Base-by-base conservation (phyloP, 2,329 filamentous ascomycete species). In the Lasiodiplodia gonubiensis region DNA sequence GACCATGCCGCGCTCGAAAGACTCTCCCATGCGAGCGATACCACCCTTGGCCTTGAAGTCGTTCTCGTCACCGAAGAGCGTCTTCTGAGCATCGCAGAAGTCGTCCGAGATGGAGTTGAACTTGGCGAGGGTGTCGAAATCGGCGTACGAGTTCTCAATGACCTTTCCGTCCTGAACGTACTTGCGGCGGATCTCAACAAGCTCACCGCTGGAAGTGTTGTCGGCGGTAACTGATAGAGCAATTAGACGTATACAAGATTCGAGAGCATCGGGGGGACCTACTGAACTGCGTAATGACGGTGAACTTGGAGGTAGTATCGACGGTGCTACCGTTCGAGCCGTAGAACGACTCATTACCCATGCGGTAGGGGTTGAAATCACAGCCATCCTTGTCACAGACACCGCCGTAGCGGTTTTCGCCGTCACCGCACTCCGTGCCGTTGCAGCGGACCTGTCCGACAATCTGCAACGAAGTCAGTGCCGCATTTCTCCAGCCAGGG, bases 311-410 rank as follows among this genome's bases (percentile, higher is more conserved):
- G 69, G 69, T 77, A 54, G 80, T 82, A 72, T 82, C 78, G 67
- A 82, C 75, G 42, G 74, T 80, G 75, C 81, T 82, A 70, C 83
- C 82, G 54, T 59, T 42, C 0, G 83, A 79, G 64, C 89, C 89
- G 80, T 87, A 91, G 82, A 90, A 91, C 76, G 79, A 80, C 68
- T 81, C 81, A 79, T 88, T 84, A 69, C 89, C 89, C 82, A 87
- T 83, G 75, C 89, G 88, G 85, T 86, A 91, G 70, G 72, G 73
- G 76, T 79, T 79, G 76, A 74, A 90, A 77, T 90, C 89, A 73
- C 89, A 91, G 49, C 89, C 89, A 73, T 90, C 88, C 69, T 88
- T 86, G 76, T 91, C 89, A 76, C 89, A 91, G 68, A 85, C 79
- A 64, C 89, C 88, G 30, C 74, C 80, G 75, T 90, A 90, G 70